These are phyloP conservation scores for Phialophora chinensis DNA, from an alignment of 2,329 filamentous ascomycete species.

Conservation along the genomic window DNA sequence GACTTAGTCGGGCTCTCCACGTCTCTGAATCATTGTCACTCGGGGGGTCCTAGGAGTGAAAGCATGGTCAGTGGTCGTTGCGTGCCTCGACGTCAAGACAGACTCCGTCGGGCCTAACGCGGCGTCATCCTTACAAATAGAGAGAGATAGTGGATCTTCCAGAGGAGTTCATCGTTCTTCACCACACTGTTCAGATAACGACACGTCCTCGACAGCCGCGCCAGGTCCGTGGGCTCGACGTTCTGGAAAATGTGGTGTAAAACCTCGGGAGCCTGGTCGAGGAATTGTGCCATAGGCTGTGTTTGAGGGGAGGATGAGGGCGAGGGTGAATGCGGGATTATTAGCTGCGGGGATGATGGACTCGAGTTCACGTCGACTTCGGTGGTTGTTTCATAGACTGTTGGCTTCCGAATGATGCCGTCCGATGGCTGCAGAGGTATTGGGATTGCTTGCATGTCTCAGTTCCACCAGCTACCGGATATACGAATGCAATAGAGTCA, in stretches of 20 bases:
- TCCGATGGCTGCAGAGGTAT: neutral
- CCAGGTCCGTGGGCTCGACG: constrained; percentile 64
- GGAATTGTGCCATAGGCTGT: constrained; percentile 35
- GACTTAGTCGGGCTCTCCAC: constrained; percentile 48
- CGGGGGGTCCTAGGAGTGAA: constrained; percentile 34
- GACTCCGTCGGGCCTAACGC: too few relatives aligned
- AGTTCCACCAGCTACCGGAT: neutral
- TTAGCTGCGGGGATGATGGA: neutral
- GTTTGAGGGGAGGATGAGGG: neutral
- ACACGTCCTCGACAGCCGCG: constrained; percentile 59
- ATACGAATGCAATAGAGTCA: neutral
- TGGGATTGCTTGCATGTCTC: neutral
- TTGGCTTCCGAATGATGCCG: neutral
- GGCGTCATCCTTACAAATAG: constrained; percentile 54
- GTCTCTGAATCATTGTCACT: constrained; percentile 34
- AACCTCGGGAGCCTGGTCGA: constrained; percentile 65
- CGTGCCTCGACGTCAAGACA: neutral
- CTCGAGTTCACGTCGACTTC: neutral
- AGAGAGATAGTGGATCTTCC: constrained; percentile 66
- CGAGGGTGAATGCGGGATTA: neutral
- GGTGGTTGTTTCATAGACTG: neutral
- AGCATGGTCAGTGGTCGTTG: constrained; percentile 15
- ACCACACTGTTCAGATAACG: constrained; percentile 61
- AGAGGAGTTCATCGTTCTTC: constrained; percentile 64
- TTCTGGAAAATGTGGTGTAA: constrained; percentile 65